Conservation (phyloP, 2,329 filamentous ascomycete species). For the Colletotrichum trifolii region DNA sequence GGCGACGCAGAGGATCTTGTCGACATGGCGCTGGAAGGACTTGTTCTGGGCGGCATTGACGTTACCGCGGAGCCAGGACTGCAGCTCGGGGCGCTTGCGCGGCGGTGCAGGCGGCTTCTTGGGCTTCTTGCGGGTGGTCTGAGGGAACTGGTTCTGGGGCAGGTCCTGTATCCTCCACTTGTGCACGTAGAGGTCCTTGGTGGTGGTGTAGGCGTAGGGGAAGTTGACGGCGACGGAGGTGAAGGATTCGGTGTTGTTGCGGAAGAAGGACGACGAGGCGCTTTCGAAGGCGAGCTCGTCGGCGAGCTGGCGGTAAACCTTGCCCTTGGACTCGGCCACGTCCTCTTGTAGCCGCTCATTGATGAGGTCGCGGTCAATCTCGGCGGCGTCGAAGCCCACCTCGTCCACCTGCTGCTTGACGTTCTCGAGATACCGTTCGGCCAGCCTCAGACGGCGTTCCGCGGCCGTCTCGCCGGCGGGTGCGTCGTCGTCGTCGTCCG, state of each 20-base stretch:
- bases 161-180: constrained; percentile 88
- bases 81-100: constrained; percentile 70
- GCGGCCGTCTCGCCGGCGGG: constrained; percentile 87
- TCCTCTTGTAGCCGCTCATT: constrained; percentile 92
- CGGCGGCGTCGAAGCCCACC: constrained; percentile 89
- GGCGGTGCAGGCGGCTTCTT: constrained; percentile 69
- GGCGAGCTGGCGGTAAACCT: constrained; percentile 85
- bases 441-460: constrained; percentile 85
- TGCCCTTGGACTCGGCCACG: constrained; percentile 90
- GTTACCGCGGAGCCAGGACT: constrained; percentile 72
- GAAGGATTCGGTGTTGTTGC: constrained; percentile 79
- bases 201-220: constrained; percentile 88
- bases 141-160: constrained; percentile 68
- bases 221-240: constrained; percentile 84
- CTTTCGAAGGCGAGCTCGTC: constrained; percentile 75
- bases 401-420: constrained; percentile 86
- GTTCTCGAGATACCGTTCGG: constrained; percentile 93
- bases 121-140: constrained; percentile 65
- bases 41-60: constrained; percentile 69
- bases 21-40: constrained; percentile 81
- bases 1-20: constrained; percentile 83
- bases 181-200: constrained; percentile 84
- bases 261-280: constrained; percentile 78
- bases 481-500: constrained; percentile 69
- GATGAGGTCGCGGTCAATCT: constrained; percentile 92